Conservation (phyloP, 2,329 filamentous ascomycete species). For the Xylaria polymorpha region DNA sequence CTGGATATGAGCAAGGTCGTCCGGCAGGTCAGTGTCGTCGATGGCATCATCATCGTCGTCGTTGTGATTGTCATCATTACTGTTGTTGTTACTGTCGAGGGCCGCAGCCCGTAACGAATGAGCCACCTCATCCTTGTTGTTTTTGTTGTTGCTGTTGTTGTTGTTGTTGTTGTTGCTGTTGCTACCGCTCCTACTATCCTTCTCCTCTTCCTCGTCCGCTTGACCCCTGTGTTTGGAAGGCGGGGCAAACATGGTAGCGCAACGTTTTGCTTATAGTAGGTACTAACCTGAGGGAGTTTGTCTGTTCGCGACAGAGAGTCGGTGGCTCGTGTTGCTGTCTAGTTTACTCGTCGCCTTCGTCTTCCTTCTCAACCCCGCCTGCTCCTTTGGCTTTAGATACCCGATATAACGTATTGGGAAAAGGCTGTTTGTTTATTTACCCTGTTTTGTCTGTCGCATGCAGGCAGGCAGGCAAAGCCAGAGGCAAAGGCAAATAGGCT, state of each 20-base stretch:
- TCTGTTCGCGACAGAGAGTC: background rate
- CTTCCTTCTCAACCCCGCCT: background rate
- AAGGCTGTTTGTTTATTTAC: background rate
- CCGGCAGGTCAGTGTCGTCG: conserved; percentile 55
- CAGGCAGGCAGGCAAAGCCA: background rate
- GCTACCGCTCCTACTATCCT: background rate
- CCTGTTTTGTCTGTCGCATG: background rate
- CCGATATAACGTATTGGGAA: background rate
- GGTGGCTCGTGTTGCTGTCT: background rate
- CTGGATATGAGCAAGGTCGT: conserved; percentile 53
- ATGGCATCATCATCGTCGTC: conserved; percentile 52
- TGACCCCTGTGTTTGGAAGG: conserved; percentile 10
- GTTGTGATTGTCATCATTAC: background rate
- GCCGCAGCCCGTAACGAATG: conserved; percentile 45
- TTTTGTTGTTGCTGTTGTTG: background rate
- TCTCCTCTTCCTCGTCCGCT: background rate
- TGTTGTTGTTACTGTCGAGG: background rate
- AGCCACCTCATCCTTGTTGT: conserved; percentile 38
- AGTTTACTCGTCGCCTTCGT: background rate
- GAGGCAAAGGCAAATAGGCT: background rate
- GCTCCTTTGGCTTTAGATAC: background rate
- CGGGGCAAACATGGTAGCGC: conserved; percentile 18
- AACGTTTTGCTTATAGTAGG: background rate
- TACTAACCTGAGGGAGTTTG: background rate
- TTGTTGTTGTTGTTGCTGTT: conserved; percentile 1